Percentiles rank a stretch among this genome's conserved stretches.
phyloP scores from a whole-genome alignment of 441 rosid genomes.

The Capsella rubella region DNA sequence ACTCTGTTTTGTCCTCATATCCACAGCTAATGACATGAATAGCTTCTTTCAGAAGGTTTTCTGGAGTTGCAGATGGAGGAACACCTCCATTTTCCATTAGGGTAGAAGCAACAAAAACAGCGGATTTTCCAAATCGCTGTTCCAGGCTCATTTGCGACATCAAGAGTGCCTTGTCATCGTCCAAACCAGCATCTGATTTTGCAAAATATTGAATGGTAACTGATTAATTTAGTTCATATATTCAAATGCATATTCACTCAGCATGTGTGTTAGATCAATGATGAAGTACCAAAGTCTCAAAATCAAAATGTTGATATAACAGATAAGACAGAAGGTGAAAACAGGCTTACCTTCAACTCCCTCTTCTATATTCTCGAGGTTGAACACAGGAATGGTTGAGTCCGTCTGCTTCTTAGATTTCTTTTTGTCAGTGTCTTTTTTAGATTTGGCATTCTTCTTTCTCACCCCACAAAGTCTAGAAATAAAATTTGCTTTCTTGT shows the following conservation, averaged over 20 bases:
- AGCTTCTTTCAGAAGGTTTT: slow-evolving; percentile 92
- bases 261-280: neutral
- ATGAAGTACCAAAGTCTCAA: too few relatives aligned
- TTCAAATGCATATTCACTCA: neutral
- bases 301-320: neutral
- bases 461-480: slow-evolving; percentile 53
- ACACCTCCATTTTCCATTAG: slow-evolving; percentile 98
- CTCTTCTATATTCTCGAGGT: slow-evolving; percentile 95
- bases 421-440: slow-evolving; percentile 77
- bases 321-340: slow-evolving; percentile 18
- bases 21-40: slow-evolving; percentile 99
- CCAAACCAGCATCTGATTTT: slow-evolving; percentile 85
- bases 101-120: slow-evolving; percentile 95
- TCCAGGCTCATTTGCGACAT: slow-evolving; percentile 98
- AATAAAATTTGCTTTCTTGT: slow-evolving; percentile 70
- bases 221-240: neutral
- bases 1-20: slow-evolving; percentile 91
- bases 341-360: slow-evolving; percentile 86
- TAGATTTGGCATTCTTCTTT: slow-evolving; percentile 74
- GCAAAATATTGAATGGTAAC: slow-evolving; percentile 3
- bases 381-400: slow-evolving; percentile 87
- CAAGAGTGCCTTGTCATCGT: slow-evolving; percentile 90
- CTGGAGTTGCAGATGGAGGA: slow-evolving; percentile 90
- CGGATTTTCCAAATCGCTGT: slow-evolving; percentile 90
- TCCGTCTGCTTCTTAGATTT: slow-evolving; percentile 81